Evolutionary conservation across 345 rosid genomes (phyloP).

Genomic region (Erucastrum elatum): DNA sequence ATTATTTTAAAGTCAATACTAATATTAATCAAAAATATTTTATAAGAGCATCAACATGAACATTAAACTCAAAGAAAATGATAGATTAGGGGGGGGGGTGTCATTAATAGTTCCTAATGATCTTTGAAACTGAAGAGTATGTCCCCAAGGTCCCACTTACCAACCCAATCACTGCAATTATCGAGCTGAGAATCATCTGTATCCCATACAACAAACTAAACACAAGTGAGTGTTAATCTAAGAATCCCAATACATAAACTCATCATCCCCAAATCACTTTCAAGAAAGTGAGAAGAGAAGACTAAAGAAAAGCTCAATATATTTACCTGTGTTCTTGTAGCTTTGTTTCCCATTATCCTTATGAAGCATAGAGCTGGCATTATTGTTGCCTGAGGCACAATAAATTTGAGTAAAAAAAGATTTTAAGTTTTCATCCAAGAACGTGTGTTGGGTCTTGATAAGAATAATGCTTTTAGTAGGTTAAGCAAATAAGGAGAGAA

Average conservation of each 20-base stretch:
- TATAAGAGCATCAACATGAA: constrained; percentile 24
- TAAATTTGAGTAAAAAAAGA: not conserved
- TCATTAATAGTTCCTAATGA: constrained; percentile 42
- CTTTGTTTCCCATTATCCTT: constrained; percentile 67
- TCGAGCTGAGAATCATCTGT: constrained; percentile 54
- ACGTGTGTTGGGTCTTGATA: not conserved
- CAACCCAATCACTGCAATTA: constrained; percentile 48
- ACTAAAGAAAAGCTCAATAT: constrained; percentile 10
- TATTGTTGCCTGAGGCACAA: constrained; percentile 61
- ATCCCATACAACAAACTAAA: not conserved
- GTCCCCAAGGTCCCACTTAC: constrained; percentile 65
- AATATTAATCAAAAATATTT: constrained; percentile 19
- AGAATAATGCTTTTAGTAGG: not conserved
- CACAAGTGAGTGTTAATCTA: constrained; percentile 4
- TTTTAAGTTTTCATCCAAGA: constrained; percentile 10
- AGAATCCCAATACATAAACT: not conserved
- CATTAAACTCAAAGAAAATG: constrained; percentile 17
- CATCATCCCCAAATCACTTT: not conserved
- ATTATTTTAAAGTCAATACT: not conserved
- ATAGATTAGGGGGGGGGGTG: not conserved
- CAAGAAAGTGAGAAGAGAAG: not conserved
- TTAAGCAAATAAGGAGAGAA: not conserved
- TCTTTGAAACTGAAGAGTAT: constrained; percentile 52
- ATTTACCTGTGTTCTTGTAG: constrained; percentile 62
- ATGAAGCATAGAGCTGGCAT: constrained; percentile 80